These are phyloP conservation scores for Lactarius tabidus DNA, from an alignment of 768 basidiomycete species.

Conservation along the genomic window DNA sequence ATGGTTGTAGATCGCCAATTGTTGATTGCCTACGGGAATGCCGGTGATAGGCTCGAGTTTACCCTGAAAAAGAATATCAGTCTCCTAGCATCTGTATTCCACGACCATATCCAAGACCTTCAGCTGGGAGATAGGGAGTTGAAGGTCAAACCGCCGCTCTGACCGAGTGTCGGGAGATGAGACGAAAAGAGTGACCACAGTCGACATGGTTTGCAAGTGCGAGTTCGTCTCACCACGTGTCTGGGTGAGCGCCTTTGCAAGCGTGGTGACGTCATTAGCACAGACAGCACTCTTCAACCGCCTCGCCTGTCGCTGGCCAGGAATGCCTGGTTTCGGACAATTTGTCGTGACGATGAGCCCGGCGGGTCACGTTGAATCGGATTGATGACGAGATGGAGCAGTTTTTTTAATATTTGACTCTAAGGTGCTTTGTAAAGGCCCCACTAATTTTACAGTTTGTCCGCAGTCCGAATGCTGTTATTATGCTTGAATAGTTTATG, in stretches of 20 bases:
- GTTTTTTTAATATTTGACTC: not conserved
- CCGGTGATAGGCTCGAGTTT: constrained; percentile 94
- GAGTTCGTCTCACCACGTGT: not conserved
- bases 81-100: not conserved
- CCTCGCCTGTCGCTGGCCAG: not conserved
- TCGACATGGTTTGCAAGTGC: constrained; percentile 35
- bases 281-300: not conserved
- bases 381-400: not conserved
- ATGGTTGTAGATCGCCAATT: constrained; percentile 57
- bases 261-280: not conserved
- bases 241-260: not conserved
- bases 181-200: constrained; percentile 66
- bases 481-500: too few species aligned
- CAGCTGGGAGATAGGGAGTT: constrained; percentile 69
- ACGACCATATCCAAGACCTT: constrained; percentile 51
- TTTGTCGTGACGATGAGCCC: not conserved
- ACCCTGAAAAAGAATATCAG: constrained; percentile 21
- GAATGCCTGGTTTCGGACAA: not conserved
- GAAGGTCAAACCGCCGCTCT: constrained; percentile 79
- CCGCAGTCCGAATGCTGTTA: not conserved
- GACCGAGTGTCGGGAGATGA: constrained; percentile 85
- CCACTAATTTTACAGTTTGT: not conserved
- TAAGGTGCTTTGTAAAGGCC: not conserved
- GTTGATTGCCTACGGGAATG: constrained; percentile 70
- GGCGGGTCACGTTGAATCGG: not conserved